Base-by-base conservation (phyloP, 208 protist genomes). In the Acanthamoeba royreba region DNA sequence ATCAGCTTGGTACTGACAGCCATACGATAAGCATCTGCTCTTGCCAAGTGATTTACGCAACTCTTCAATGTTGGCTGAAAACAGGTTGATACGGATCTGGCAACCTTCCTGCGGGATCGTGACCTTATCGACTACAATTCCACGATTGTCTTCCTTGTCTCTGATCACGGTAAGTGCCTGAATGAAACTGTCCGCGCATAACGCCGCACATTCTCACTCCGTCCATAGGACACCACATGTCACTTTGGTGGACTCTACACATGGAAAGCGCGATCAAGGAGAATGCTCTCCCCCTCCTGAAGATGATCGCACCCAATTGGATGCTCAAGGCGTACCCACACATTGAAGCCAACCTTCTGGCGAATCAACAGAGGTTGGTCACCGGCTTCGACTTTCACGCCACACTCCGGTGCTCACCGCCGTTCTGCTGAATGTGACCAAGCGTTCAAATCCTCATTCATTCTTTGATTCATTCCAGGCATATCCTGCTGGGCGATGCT, bases 271-370 rank as follows among this genome's bases (percentile, higher is more conserved):
- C 81, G 17, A 11, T 69, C 28, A 35, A 43, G 28, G 81, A 89
- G 81, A 89, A 89, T 33, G 81, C 81, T 2, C 46, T 89, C 17
- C 81, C 81, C 35, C 35, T 89, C 28, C 47, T 89, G 49, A 31
- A 89, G 46, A 89, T 89, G 81, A 89, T 89, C 9, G 81, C 53
- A 22, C 81, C 81, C 81, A 89, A 89, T 31, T 89, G 81, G 81
- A 15, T 89, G 2, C 38, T 89, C 0, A 17, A 55, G 49, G 22
- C 25, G 31, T 66, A 89, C 28, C 81, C 81, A 5, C 81, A 89
- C 31, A 13, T 89, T 28, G 81, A 19, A 22, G 46, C 46, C 28
- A 66, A 55, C 47, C 81, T 89, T 5, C 33, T 15, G 47, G 81
- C 81, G 46, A 89, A 89, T 33, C 49, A 89, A 31, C 81, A 89